A percentile compares a stretch with the other conserved stretches of the same genome.
Conservation (phyloP, 805 yeast species). For the Zygoascus tannicola region DNA sequence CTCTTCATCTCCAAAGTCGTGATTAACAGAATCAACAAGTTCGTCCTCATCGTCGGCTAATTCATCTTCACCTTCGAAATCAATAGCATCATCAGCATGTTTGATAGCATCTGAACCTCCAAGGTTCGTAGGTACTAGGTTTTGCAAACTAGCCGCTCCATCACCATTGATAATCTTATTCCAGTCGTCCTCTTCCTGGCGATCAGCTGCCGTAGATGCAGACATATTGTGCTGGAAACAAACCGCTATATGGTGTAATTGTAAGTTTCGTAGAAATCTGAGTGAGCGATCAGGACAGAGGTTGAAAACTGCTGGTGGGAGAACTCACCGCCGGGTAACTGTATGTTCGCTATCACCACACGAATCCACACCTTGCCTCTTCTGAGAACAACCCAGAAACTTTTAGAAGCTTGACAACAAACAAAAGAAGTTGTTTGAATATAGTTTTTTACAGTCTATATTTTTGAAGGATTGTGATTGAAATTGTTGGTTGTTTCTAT, state of each 20-base stretch:
- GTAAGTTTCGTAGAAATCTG: too few relatives aligned
- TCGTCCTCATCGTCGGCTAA: conserved; percentile 79
- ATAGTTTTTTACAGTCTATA: too few relatives aligned
- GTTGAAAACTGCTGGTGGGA: background rate
- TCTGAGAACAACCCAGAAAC: too few relatives aligned
- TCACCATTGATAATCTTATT: conserved; percentile 22
- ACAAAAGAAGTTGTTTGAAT: too few relatives aligned
- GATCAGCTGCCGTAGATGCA: conserved; percentile 1
- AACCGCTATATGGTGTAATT: too few relatives aligned
- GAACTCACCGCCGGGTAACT: background rate
- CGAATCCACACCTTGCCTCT: too few relatives aligned
- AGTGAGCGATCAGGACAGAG: background rate
- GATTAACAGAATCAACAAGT: background rate
- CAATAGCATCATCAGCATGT: conserved; percentile 89
- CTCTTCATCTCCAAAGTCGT: conserved; percentile 25
- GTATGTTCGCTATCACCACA: too few relatives aligned
- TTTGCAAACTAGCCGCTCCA: conserved; percentile 19
- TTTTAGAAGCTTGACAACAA: too few relatives aligned
- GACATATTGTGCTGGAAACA: background rate
- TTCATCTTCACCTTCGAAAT: conserved; percentile 91
- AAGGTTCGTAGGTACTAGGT: conserved; percentile 25
- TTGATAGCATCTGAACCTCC: conserved; percentile 43
- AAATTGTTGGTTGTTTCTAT: too few relatives aligned
- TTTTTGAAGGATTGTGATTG: too few relatives aligned
- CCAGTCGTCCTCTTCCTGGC: conserved; percentile 28